Conservation (phyloP, 2,329 filamentous ascomycete species). For the Fusarium humuli region DNA sequence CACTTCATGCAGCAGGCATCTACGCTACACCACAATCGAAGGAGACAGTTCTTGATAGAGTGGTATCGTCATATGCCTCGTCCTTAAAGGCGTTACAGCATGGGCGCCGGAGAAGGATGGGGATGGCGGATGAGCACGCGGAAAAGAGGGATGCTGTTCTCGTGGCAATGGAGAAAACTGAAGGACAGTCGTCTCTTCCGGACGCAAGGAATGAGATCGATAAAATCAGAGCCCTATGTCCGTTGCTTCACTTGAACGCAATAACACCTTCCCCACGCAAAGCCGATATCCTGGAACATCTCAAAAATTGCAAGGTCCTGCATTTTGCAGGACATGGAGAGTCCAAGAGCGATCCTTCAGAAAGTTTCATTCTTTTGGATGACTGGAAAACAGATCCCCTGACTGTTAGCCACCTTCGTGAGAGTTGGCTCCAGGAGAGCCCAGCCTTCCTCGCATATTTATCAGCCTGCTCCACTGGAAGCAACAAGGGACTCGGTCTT, state of each 20-base stretch:
- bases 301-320: accelerated
- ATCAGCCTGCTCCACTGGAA: background rate
- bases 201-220: accelerated
- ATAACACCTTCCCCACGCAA: accelerated
- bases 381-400: background rate
- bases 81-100: accelerated
- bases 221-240: accelerated
- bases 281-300: accelerated
- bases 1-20: accelerated
- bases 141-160: background rate
- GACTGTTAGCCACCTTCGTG: accelerated
- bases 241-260: background rate
- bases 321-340: background rate
- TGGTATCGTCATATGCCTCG: background rate
- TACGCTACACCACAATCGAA: accelerated
- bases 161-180: accelerated
- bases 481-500: accelerated
- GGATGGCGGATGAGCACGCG: accelerated
- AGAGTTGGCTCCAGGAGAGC: background rate
- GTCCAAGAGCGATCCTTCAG: accelerated
- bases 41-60: background rate
- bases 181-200: accelerated
- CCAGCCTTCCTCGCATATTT: background rate
- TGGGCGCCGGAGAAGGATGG: accelerated
- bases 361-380: accelerated